These are phyloP conservation scores for Paraconiothyrium brasiliense DNA, from an alignment of 2,329 filamentous ascomycete species.

Conservation along the genomic window DNA sequence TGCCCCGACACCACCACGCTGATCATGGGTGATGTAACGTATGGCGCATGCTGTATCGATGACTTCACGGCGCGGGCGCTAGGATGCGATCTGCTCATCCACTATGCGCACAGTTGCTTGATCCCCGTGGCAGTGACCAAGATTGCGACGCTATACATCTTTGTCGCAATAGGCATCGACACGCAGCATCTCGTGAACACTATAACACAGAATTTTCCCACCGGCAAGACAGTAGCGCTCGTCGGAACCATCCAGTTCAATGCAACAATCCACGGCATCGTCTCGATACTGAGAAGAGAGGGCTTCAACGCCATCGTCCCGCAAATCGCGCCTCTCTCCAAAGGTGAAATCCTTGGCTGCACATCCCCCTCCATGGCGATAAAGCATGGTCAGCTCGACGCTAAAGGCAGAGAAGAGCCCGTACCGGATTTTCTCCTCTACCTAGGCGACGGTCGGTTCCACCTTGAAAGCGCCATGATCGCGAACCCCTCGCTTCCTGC, in stretches of 20 bases:
- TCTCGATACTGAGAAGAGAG: constrained; percentile 78
- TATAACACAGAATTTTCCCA: constrained; percentile 84
- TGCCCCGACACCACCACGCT: constrained; percentile 90
- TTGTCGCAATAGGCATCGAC: constrained; percentile 97
- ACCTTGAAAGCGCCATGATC: constrained; percentile 98
- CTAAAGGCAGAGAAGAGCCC: constrained; percentile 57
- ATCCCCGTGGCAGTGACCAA: constrained; percentile 96
- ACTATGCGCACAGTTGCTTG: constrained; percentile 96
- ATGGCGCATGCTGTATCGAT: constrained; percentile 98
- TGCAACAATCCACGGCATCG: constrained; percentile 89
- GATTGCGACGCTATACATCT: constrained; percentile 97
- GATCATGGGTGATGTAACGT: constrained; percentile 99
- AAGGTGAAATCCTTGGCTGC: constrained; percentile 97
- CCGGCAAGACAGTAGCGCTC: constrained; percentile 87
- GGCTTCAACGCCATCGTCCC: constrained; percentile 89
- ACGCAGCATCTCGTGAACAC: constrained; percentile 86
- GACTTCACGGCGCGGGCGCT: constrained; percentile 96
- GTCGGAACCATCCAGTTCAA: constrained; percentile 99
- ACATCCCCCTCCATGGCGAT: constrained; percentile 73
- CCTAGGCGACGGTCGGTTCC: constrained; percentile 91
- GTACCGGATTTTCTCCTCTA: constrained; percentile 80
- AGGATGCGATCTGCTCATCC: constrained; percentile 91
- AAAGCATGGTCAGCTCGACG: constrained; percentile 45
- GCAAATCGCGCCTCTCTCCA: constrained; percentile 90
- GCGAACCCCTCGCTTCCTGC: constrained; percentile 92